phyloP scores from a whole-genome alignment of 1,139 yeast species.

The Zygotorulaspora mrakii region DNA sequence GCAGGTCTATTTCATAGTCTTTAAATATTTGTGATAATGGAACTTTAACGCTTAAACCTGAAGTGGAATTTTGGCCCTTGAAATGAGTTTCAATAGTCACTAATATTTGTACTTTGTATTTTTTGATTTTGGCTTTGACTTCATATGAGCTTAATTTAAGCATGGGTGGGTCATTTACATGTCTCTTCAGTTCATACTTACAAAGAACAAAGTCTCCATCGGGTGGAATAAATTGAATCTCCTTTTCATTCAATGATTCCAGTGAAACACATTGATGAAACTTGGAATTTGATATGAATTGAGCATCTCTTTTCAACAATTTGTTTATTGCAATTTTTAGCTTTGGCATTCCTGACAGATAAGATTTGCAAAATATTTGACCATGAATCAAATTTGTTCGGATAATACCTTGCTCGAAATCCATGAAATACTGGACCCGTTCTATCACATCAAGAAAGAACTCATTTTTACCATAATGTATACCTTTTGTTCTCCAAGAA shows the following conservation, averaged over 20 bases:
- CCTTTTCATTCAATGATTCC: conserved; percentile 51
- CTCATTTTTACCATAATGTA: conserved; percentile 72
- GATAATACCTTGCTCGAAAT: conserved; percentile 51
- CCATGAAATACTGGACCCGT: conserved; percentile 59
- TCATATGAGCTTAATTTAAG: conserved; percentile 30
- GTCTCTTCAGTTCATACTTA: conserved; percentile 42
- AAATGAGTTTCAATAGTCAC: conserved; percentile 53
- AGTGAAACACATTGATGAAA: conserved; percentile 80
- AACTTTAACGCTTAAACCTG: conserved; percentile 52
- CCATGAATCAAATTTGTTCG: conserved; percentile 63
- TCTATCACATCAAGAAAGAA: conserved; percentile 74
- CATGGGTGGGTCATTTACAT: conserved; percentile 42
- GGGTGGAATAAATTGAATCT: conserved; percentile 71
- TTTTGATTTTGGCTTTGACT: conserved; percentile 30
- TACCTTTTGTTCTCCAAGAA: conserved; percentile 81
- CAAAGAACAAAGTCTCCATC: conserved; percentile 70
- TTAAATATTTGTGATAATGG: conserved; percentile 45
- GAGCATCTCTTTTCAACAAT: conserved; percentile 45
- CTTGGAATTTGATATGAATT: conserved; percentile 47
- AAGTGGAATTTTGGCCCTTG: conserved; percentile 60
- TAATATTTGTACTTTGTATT: conserved; percentile 25
- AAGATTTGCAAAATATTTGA: conserved; percentile 59
- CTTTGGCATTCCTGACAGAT: conserved; percentile 75
- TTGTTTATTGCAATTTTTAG: conserved; percentile 67
- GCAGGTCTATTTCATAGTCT: conserved; percentile 44